Base-by-base conservation (phyloP, 225 moss, liverwort and hornwort genomes). In the Neckera pumila region DNA sequence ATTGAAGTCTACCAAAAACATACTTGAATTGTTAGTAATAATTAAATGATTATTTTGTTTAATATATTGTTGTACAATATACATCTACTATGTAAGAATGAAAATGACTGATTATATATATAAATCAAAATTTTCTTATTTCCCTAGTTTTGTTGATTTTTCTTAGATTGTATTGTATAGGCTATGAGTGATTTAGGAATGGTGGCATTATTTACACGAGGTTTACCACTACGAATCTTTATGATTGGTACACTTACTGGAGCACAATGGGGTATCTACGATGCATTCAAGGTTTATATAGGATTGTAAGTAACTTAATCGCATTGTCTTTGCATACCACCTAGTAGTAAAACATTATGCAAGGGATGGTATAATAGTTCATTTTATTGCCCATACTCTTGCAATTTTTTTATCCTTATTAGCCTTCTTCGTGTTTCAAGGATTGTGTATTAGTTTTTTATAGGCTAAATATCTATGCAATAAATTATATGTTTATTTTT, bases 181-280 rank as follows among this genome's bases (percentile, higher is more conserved):
- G 96, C 97, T 61, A n/a, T 98, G 4, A 90, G 60, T 79, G 82
- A 95, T 72, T 85, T 98, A 86, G 98, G 98, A 79, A 86, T 94
- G 56, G 11, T 72, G 31, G 92, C 95, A 19, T 91, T 97, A 82
- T 96, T 98, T 86, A 97, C 97, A 38, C 92, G 95, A 79, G 98
- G 98, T 69, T 92, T 98, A 65, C 97, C 96, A 59, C 73, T 98
- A 38, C 93, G 94, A 78, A 97, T 98, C 67, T 77, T 98, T 1
- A 98, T 98, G 97, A 88, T 98, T 88, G 97, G 98, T 63, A 98
- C 98, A 36, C 94, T 98, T 20, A 98, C 96, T 19, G 95, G 96
- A 91, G 97, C 95, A 6, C 98, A 98, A 91, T 98, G 97, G 98
- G 97, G 96, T 49, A 95, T 98, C 5, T 98, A 98, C 15, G 91